Conservation (phyloP, 768 basidiomycete species). For the Chalciporus piperatus region DNA sequence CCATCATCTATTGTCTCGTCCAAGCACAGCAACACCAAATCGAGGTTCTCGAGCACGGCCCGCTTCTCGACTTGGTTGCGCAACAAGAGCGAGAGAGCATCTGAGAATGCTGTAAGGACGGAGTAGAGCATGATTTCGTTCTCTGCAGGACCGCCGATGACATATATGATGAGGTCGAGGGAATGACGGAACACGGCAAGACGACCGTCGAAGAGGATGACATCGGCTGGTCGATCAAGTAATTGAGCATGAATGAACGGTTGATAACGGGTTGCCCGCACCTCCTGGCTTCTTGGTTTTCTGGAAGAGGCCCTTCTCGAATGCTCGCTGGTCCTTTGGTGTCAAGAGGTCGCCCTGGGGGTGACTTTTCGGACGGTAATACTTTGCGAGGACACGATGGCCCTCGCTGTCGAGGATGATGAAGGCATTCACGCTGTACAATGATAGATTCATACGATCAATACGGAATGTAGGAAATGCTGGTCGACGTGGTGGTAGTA, state of each 20-base stretch:
- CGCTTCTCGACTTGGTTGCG: constrained; percentile 94
- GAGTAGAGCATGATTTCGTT: constrained; percentile 95
- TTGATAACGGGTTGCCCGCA: constrained; percentile 35
- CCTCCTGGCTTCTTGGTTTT: constrained; percentile 95
- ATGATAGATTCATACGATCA: constrained; percentile 87
- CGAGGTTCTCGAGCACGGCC: constrained; percentile 90
- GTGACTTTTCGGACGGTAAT: constrained; percentile 77
- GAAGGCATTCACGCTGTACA: constrained; percentile 86
- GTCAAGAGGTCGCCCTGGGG: constrained; percentile 57
- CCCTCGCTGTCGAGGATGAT: constrained; percentile 95
- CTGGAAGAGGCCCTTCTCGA: constrained; percentile 93
- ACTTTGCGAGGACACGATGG: constrained; percentile 92
- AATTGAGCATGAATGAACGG: not conserved
- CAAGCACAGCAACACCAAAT: constrained; percentile 85
- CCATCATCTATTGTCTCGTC: constrained; percentile 99
- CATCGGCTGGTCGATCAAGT: constrained; percentile 62
- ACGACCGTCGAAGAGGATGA: constrained; percentile 86
- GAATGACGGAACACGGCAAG: constrained; percentile 94
- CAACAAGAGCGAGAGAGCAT: constrained; percentile 82
- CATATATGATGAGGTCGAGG: constrained; percentile 92
- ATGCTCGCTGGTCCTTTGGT: constrained; percentile 90
- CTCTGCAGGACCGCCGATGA: constrained; percentile 81
- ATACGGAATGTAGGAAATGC: no score
- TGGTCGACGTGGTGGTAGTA: no score
- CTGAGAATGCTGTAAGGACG: constrained; percentile 81